A percentile compares a stretch with the other conserved stretches of the same genome.
These are phyloP conservation scores for Phytopythium chamaehyphon DNA, from an alignment of 352 stramenopile genomes.

Conservation along the genomic window DNA sequence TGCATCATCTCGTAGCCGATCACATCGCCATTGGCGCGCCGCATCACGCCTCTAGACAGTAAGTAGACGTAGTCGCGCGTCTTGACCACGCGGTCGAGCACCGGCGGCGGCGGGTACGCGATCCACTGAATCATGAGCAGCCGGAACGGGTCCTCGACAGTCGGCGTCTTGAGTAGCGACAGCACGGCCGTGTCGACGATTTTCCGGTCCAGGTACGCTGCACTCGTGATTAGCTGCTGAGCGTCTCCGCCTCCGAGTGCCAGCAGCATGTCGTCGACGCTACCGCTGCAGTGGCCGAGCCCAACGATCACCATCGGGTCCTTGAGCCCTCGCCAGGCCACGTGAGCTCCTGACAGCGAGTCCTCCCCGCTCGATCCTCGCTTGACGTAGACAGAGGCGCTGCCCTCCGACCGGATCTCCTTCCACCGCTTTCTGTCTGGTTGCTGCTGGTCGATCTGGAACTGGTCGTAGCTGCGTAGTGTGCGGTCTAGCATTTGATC, in stretches of 20 bases:
- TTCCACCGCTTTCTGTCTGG: constrained; percentile 34
- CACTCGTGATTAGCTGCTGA: constrained; percentile 17
- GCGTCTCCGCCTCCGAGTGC: neutral
- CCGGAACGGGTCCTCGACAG: constrained; percentile 38
- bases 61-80: constrained; percentile 54
- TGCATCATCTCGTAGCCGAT: constrained; percentile 52
- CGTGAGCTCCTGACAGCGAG: constrained; percentile 22
- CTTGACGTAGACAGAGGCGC: constrained; percentile 30
- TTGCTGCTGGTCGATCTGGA: constrained; percentile 16
- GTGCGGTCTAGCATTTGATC: constrained; percentile 30
- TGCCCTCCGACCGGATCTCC: constrained; percentile 24
- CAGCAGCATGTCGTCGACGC: neutral
- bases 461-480: constrained; percentile 32
- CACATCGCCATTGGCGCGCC: constrained; percentile 12
- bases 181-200: constrained; percentile 36
- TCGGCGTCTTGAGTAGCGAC: constrained; percentile 43
- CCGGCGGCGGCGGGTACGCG: constrained; percentile 32
- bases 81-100: constrained; percentile 28
- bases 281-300: neutral
- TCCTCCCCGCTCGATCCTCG: constrained; percentile 14
- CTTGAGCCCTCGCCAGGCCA: constrained; percentile 26
- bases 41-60: constrained; percentile 30
- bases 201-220: constrained; percentile 5
- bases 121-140: constrained; percentile 45
- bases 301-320: constrained; percentile 12